phyloP scores from a whole-genome alignment of 2,329 filamentous ascomycete species.

The Ceratocystis papillata region DNA sequence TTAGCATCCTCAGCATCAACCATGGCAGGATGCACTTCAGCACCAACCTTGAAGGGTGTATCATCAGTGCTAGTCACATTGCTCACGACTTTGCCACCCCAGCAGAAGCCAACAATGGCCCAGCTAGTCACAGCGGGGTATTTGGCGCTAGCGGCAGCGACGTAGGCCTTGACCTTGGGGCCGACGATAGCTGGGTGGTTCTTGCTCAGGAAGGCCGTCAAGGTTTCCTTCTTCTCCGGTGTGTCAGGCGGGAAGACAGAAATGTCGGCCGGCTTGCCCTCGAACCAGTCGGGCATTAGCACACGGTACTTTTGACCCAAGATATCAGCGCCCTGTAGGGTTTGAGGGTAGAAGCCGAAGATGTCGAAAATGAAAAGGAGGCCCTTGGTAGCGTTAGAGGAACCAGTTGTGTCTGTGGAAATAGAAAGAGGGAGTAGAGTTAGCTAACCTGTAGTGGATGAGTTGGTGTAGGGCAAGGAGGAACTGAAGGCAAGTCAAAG shows the following conservation, averaged over 20 bases:
- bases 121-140: constrained; percentile 47
- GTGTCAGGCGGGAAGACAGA: constrained; percentile 53
- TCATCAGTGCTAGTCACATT: constrained; percentile 40
- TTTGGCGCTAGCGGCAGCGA: constrained; percentile 42
- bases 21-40: constrained; percentile 52
- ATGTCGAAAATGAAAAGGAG: constrained; percentile 56
- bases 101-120: constrained; percentile 56
- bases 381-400: constrained; percentile 43
- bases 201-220: constrained; percentile 48
- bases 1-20: constrained; percentile 51
- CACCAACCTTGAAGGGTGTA: constrained; percentile 38
- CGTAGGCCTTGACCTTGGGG: constrained; percentile 43
- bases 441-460: neutral
- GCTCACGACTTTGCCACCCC: constrained; percentile 57
- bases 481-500: neutral
- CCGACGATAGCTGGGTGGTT: constrained; percentile 40
- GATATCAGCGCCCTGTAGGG: constrained; percentile 59
- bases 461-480: neutral
- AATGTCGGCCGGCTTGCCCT: constrained; percentile 54
- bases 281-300: constrained; percentile 87
- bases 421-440: neutral
- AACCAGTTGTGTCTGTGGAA: constrained; percentile 38
- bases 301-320: constrained; percentile 64
- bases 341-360: constrained; percentile 60
- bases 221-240: constrained; percentile 50